phyloP scores from a whole-genome alignment of 331 rosid species.

The Erythrophleum ivorense region DNA sequence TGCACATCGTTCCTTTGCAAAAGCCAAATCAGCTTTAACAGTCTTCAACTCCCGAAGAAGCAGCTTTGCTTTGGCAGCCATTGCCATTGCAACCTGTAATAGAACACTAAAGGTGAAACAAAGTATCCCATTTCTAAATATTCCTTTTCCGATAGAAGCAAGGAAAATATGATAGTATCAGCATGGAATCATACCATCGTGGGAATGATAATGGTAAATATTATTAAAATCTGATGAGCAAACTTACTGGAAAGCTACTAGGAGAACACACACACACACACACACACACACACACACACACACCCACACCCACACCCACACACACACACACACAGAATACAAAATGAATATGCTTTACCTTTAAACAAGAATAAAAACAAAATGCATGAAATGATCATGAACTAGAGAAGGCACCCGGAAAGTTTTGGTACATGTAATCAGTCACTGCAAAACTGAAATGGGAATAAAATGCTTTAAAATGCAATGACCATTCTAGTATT shows the following conservation, averaged over 20 bases:
- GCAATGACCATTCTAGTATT: not conserved
- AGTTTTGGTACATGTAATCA: not conserved
- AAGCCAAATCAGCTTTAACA: slow-evolving; percentile 95
- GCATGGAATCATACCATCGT: not conserved
- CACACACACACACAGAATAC: not conserved
- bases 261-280: not conserved
- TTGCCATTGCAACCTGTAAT: slow-evolving; percentile 78
- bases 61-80: slow-evolving; percentile 99
- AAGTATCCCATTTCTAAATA: not conserved
- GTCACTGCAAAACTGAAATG: not conserved
- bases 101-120: not conserved
- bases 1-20: slow-evolving; percentile 98
- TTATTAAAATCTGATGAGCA: not conserved
- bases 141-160: not conserved
- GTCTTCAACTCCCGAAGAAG: slow-evolving; percentile 99
- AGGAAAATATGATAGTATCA: not conserved
- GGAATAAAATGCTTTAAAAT: not conserved
- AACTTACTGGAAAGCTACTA: not conserved
- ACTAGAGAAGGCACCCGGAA: not conserved
- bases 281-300: no score
- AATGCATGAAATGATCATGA: not conserved
- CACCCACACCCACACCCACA: no score
- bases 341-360: not conserved
- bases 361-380: not conserved
- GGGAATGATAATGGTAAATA: not conserved